Percentiles rank a stretch among this genome's conserved stretches.
phyloP scores from a whole-genome alignment of 345 rosid genomes.

The Melaleuca quinquenervia region DNA sequence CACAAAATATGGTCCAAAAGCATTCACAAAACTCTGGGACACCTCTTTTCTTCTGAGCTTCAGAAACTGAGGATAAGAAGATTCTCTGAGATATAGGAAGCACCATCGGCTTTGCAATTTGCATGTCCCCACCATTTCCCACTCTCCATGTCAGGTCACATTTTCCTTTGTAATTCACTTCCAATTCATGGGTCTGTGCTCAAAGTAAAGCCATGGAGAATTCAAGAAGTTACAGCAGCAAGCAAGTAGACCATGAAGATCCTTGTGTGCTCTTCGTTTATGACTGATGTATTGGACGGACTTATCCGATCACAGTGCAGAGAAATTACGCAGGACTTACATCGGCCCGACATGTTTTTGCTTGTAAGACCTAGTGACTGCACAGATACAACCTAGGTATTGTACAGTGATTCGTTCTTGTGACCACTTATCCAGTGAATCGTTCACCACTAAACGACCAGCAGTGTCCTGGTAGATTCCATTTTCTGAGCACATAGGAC shows the following conservation, averaged over 20 bases:
- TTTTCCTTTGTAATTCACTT: background rate
- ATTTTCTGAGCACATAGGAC: background rate
- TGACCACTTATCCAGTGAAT: background rate
- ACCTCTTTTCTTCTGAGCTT: constrained; percentile 17
- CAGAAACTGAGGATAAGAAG: constrained; percentile 8
- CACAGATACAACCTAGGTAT: background rate
- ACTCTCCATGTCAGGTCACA: background rate
- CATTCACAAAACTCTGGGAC: constrained; percentile 4
- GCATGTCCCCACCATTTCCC: constrained; percentile 1
- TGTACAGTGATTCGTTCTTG: background rate
- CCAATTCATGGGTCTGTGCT: background rate
- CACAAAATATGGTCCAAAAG: constrained; percentile 11
- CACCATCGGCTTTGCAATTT: background rate
- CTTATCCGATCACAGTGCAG: background rate
- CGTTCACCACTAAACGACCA: background rate
- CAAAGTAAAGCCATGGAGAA: background rate
- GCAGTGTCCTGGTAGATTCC: background rate
- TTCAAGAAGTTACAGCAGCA: background rate
- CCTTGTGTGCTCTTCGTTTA: background rate
- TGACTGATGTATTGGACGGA: background rate
- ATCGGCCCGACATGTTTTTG: background rate
- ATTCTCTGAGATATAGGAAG: background rate
- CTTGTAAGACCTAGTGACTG: background rate
- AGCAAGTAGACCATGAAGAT: background rate
- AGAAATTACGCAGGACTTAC: background rate